These are phyloP conservation scores for Cyclotella kingstonii DNA, from an alignment of 108 stramenopile species.

Conservation along the genomic window DNA sequence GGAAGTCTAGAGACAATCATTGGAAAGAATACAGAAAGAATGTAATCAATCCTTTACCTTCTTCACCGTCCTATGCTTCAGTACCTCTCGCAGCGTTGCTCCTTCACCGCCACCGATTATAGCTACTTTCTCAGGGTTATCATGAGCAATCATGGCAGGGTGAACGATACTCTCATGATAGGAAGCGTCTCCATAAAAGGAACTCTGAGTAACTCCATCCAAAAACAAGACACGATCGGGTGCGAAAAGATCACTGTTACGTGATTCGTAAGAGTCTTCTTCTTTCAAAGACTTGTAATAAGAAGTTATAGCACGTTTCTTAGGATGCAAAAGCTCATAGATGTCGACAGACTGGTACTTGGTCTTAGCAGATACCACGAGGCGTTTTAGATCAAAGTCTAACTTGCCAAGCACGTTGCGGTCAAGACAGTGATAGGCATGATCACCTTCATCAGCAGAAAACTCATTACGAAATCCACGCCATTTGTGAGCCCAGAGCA, in stretches of 20 bases:
- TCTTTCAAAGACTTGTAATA: conserved; percentile 47
- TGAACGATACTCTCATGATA: conserved; percentile 92
- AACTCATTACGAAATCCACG: conserved; percentile 59
- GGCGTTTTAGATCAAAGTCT: conserved; percentile 27
- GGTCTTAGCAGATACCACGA: conserved; percentile 37
- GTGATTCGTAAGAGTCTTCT: conserved; percentile 48
- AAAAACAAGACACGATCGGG: conserved; percentile 64
- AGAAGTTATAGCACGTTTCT: conserved; percentile 21
- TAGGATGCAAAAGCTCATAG: conserved; percentile 56
- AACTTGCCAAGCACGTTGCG: conserved; percentile 9
- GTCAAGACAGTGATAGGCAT: conserved; percentile 14
- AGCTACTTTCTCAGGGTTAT: conserved; percentile 81
- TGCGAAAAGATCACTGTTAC: conserved; percentile 41
- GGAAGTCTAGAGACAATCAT: neutral
- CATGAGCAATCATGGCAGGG: conserved; percentile 89
- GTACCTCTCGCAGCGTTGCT: conserved; percentile 73
- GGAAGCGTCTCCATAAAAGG: conserved; percentile 47
- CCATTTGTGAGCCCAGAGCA: conserved; percentile 67
- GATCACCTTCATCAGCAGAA: conserved; percentile 14
- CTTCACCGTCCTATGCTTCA: conserved; percentile 82
- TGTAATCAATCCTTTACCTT: conserved; percentile 25
- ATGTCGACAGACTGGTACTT: conserved; percentile 62
- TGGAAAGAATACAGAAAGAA: too few relatives aligned
- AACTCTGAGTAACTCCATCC: conserved; percentile 67
- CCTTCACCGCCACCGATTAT: conserved; percentile 94